These are phyloP conservation scores for Solanum corneliomulleri DNA, from an alignment of 257 asterid genomes.

Conservation along the genomic window DNA sequence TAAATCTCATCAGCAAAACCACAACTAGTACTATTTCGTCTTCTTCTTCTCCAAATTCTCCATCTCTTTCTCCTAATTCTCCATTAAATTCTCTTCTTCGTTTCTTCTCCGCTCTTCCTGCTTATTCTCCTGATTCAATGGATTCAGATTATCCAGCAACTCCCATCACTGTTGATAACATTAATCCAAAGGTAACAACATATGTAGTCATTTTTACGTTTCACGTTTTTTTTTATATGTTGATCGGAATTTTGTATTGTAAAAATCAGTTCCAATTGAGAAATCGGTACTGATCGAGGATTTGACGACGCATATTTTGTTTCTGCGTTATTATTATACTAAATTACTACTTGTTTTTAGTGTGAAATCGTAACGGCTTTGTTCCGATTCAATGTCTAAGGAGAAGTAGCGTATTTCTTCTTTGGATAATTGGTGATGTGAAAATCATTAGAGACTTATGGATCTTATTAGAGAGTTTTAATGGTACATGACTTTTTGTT, in stretches of 20 bases:
- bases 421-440: background rate
- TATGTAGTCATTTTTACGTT: background rate
- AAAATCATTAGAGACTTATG: background rate
- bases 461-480: background rate
- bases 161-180: slow-evolving; percentile 20
- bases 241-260: background rate
- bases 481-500: background rate
- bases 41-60: background rate
- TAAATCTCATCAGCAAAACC: slow-evolving; percentile 8
- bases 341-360: background rate
- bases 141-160: slow-evolving; percentile 32
- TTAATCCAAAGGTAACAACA: slow-evolving; percentile 29
- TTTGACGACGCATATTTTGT: background rate
- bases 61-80: no score
- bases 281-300: background rate
- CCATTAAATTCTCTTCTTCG: background rate
- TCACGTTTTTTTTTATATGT: background rate
- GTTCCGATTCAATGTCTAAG: background rate
- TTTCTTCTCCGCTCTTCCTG: background rate
- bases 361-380: background rate
- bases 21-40: background rate
- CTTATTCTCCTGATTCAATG: slow-evolving; percentile 14
- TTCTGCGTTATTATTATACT: background rate
- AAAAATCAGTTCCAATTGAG: background rate
- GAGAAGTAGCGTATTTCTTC: background rate